phyloP scores from a whole-genome alignment of 768 basidiomycete genomes.

The Lentinula sp. region DNA sequence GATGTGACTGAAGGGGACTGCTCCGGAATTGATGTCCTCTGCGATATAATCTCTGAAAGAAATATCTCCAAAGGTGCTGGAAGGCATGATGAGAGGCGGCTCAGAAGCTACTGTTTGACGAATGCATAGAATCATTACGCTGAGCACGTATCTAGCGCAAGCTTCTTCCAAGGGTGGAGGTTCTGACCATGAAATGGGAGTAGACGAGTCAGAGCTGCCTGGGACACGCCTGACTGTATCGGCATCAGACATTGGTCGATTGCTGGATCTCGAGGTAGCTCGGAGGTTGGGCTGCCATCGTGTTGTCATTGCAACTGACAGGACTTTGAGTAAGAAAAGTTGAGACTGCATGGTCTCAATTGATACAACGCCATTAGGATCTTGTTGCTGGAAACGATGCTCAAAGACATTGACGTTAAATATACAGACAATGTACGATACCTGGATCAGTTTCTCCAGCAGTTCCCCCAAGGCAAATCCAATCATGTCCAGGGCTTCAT shows the following conservation, averaged over 20 bases:
- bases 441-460: constrained; percentile 74
- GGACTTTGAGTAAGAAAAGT: constrained; percentile 77
- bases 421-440: constrained; percentile 21
- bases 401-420: constrained; percentile 9
- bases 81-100: constrained; percentile 47
- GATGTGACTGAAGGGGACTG: constrained; percentile 12
- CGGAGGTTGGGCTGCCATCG: constrained; percentile 56
- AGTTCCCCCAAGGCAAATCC: constrained; percentile 72
- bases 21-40: constrained; percentile 19
- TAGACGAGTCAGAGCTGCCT: constrained; percentile 33
- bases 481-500: constrained; percentile 75
- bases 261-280: constrained; percentile 33
- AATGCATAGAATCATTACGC: constrained; percentile 78
- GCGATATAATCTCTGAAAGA: constrained; percentile 65
- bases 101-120: constrained; percentile 62
- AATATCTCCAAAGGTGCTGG: constrained; percentile 55
- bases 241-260: constrained; percentile 13
- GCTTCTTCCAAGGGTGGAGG: constrained; percentile 73
- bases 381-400: constrained; percentile 9
- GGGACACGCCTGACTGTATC: constrained; percentile 24
- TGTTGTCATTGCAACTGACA: constrained; percentile 72
- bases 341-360: constrained; percentile 83
- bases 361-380: constrained; percentile 14
- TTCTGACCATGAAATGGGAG: constrained; percentile 48
- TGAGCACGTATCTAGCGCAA: constrained; percentile 75